Base-by-base conservation (phyloP, 371 early-diverging fungal genomes). In the Syncephalis plumigaleata region DNA sequence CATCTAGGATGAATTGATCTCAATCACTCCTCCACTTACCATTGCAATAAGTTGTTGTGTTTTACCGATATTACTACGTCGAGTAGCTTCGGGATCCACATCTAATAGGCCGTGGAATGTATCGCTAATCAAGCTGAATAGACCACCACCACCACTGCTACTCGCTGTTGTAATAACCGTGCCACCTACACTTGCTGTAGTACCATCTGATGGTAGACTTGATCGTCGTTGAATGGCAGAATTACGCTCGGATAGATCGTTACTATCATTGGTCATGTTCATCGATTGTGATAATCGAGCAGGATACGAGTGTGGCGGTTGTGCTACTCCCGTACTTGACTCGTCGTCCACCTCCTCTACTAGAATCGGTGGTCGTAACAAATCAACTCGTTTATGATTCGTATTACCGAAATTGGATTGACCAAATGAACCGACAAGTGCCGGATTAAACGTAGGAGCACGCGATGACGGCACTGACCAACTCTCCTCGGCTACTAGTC, bases 51-150 rank as follows among this genome's bases (percentile, higher is more conserved):
- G 71, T 55, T 93, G 94, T n/a, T 78, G 73, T 3, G 89, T 82
- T 50, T 77, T 85, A 7, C 85, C 84, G 43, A 96, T 88, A 49
- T 81, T 81, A 56, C 79, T 81, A 37, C 90, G 81, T 16, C 94
- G 77, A 20, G 90, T 83, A 15, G 80, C 77, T 46, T 87, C 90
- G 1, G 93, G 93, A 57, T 96, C 91, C 5, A 87, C 88, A 65
- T 93, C 96, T 55, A 92, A 86, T 44, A 96, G 75, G 1, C 89
- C 86, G 53, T 84, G 81, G 17, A 84, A 57, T 3, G 82, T 79
- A 48, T 82, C 75, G 3, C 85, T 78, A 1, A 80, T 58, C 5
- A 76, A 68, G 57, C 67, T 76, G 45, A 80, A 69, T 23, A 76
- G 61, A 20, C 71, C 47, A 26, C 74, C 63, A n/a, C 65, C 62